Conservation (phyloP, 805 yeast species). For the Torulaspora gathmanii region DNA sequence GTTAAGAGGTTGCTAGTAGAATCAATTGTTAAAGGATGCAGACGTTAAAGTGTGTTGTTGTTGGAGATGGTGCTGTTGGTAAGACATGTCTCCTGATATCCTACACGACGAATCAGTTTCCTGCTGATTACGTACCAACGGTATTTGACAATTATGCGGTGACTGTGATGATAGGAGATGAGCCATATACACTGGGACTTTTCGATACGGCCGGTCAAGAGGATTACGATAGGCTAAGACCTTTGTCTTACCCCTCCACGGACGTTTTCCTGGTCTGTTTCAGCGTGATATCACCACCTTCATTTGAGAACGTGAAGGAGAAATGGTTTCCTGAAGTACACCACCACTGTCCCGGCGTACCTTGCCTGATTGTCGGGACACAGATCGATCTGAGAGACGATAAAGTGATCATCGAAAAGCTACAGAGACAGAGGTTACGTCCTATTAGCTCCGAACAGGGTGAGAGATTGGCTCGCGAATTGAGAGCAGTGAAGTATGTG, state of each 20-base stretch:
- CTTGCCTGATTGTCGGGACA: conserved; percentile 94
- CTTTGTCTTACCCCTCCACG: conserved; percentile 93
- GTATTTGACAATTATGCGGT: conserved; percentile 95
- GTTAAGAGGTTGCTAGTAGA: background rate
- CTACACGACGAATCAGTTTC: conserved; percentile 94
- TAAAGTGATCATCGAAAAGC: conserved; percentile 81
- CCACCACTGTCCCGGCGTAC: conserved; percentile 97
- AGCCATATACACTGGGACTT: conserved; percentile 93
- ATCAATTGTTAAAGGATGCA: conserved; percentile 34
- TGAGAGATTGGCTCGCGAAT: conserved; percentile 86
- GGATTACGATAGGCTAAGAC: conserved; percentile 96
- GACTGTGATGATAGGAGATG: conserved; percentile 94
- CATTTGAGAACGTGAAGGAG: conserved; percentile 95
- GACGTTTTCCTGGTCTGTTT: conserved; percentile 95
- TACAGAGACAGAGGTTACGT: conserved; percentile 82
- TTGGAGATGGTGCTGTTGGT: conserved; percentile 99
- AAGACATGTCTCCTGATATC: conserved; percentile 94
- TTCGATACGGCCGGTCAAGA: conserved; percentile 99
- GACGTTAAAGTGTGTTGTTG: conserved; percentile 89
- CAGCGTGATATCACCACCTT: conserved; percentile 93
- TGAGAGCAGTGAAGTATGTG: conserved; percentile 92
- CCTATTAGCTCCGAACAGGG: conserved; percentile 87
- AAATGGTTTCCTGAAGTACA: conserved; percentile 99
- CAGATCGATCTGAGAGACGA: conserved; percentile 94
- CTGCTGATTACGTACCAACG: conserved; percentile 98